A percentile compares a stretch with the other conserved stretches of the same genome.
Evolutionary conservation across 2,329 filamentous ascomycete species (phyloP).

Genomic region (Claviceps quebecensis): DNA sequence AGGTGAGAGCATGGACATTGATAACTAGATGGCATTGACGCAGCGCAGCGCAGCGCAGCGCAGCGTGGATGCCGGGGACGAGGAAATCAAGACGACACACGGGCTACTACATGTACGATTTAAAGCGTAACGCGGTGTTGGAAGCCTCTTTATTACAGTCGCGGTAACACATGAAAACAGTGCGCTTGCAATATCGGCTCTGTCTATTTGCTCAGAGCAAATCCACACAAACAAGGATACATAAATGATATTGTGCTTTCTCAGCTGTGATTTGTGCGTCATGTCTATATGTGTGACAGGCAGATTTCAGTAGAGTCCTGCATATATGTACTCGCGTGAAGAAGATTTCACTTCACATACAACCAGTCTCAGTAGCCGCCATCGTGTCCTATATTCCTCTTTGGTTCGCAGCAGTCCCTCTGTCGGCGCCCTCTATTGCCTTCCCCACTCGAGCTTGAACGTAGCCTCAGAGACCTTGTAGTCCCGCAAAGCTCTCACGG

Average conservation of each 20-base stretch:
- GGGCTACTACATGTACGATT: conserved; percentile 24
- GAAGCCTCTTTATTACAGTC: background rate
- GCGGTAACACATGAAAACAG: background rate
- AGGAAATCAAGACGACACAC: background rate
- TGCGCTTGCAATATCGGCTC: background rate
- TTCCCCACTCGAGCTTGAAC: conserved; percentile 71
- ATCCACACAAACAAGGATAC: background rate
- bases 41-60: background rate
- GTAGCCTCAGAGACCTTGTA: conserved; percentile 66
- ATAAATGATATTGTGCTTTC: background rate
- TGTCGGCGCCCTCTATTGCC: conserved; percentile 29
- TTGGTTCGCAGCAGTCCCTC: background rate
- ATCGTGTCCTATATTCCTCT: too few species aligned
- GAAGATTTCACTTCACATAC: too few species aligned
- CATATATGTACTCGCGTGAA: too few species aligned
- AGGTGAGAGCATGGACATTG: conserved; percentile 19
- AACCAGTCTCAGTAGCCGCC: too few species aligned
- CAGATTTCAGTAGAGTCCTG: background rate
- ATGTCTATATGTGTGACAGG: background rate
- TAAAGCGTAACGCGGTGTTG: conserved; percentile 12
- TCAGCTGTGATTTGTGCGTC: background rate
- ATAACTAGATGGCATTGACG: conserved; percentile 16
- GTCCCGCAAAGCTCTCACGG: conserved; percentile 52
- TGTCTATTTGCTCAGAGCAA: too few species aligned
- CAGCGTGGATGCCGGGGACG: background rate